phyloP scores from a whole-genome alignment of 2,329 filamentous ascomycete genomes.

The Fusarium chaquense region DNA sequence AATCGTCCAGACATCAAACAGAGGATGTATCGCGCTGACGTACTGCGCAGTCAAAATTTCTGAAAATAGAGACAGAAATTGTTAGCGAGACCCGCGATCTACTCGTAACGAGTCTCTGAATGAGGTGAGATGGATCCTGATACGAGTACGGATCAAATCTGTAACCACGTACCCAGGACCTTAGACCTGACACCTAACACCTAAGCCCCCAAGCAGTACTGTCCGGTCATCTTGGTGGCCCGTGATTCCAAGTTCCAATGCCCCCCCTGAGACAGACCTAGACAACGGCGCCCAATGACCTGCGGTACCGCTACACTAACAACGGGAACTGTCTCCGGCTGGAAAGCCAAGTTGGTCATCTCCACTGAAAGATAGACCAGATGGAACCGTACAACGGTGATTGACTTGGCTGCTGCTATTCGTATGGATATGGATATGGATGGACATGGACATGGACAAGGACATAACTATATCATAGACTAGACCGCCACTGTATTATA shows the following conservation, averaged over 20 bases:
- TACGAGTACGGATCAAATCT: conserved; percentile 42
- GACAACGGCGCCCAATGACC: conserved; percentile 34
- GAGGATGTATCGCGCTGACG: conserved; percentile 26
- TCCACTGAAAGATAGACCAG: conserved; percentile 23
- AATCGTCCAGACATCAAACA: conserved; percentile 36
- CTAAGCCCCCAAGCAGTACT: background rate
- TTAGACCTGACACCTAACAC: background rate
- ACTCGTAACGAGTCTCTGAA: conserved; percentile 19
- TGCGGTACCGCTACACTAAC: conserved; percentile 43
- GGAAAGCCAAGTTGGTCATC: conserved; percentile 39
- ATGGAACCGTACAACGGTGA: conserved; percentile 9
- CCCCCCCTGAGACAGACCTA: conserved; percentile 40
- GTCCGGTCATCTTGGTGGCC: background rate
- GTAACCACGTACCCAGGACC: conserved; percentile 5
- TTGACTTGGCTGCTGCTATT: conserved; percentile 1
- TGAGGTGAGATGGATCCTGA: conserved; percentile 34
- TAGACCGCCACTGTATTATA: conserved; percentile 9
- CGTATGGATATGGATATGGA: conserved; percentile 1
- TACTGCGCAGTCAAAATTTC: conserved; percentile 25
- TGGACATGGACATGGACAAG: background rate
- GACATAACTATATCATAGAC: conserved; percentile 11
- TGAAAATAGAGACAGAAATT: conserved; percentile 23
- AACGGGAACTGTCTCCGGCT: conserved; percentile 45
- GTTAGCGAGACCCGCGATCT: conserved; percentile 1
- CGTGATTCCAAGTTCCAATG: conserved; percentile 3